These are phyloP conservation scores for Lantana camara DNA, from an alignment of 257 asterid genomes.

Conservation along the genomic window DNA sequence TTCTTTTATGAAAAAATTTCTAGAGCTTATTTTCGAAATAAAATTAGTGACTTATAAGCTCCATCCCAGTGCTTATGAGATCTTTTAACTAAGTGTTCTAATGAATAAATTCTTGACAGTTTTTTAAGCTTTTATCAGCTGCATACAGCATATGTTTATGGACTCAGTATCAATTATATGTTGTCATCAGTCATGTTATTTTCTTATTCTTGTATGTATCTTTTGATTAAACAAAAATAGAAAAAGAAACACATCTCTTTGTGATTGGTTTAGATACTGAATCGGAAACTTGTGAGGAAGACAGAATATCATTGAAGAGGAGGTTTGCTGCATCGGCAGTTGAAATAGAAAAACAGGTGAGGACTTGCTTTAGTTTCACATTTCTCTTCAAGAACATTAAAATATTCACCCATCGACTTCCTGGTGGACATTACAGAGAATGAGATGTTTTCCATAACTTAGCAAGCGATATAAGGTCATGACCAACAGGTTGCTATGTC, in stretches of 20 bases:
- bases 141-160: constrained; percentile 10
- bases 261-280: constrained; percentile 57
- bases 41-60: background rate
- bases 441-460: constrained; percentile 77
- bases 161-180: background rate
- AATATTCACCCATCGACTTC: constrained; percentile 10
- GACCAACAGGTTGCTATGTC: constrained; percentile 20
- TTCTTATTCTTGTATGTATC: constrained; percentile 12
- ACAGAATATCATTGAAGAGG: constrained; percentile 65
- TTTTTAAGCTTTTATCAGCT: constrained; percentile 18
- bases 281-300: constrained; percentile 68
- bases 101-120: background rate
- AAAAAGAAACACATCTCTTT: background rate
- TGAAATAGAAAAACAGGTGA: constrained; percentile 89
- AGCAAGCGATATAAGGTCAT: constrained; percentile 22
- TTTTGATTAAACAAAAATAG: background rate
- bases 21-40: too few species aligned
- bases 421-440: constrained; percentile 63
- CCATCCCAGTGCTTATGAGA: background rate
- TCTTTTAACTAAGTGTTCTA: background rate
- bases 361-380: constrained; percentile 1
- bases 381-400: constrained; percentile 10
- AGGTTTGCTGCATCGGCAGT: constrained; percentile 73
- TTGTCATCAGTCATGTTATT: constrained; percentile 9
- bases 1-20: too few species aligned